Evolutionary conservation across 306 rosid species (phyloP).

Genomic region (Heteromeles arbutifolia): DNA sequence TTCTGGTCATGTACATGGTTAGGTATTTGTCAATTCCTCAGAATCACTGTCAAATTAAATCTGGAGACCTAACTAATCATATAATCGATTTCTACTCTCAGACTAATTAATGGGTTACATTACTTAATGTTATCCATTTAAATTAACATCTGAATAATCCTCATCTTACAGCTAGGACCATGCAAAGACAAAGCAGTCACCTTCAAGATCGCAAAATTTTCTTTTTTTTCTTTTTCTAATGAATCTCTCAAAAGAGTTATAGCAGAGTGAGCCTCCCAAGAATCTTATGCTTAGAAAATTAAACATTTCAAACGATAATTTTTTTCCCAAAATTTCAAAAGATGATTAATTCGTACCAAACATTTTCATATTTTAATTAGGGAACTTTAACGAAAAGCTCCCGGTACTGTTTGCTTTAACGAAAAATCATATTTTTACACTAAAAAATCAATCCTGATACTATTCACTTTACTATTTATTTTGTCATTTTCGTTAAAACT

Average conservation of each 20-base stretch:
- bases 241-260: conserved; percentile 3
- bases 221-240: not conserved
- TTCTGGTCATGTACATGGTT: not conserved
- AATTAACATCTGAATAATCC: not conserved
- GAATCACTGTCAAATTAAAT: not conserved
- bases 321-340: not conserved
- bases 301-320: not conserved
- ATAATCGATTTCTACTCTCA: not conserved
- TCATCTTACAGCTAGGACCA: conserved; percentile 6
- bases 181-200: conserved; percentile 14
- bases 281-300: conserved; percentile 10
- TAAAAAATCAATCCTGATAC: no score
- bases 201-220: conserved; percentile 1
- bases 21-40: not conserved
- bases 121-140: conserved; percentile 5
- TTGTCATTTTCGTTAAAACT: no score
- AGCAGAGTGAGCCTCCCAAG: conserved; percentile 2
- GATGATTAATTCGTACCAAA: not conserved
- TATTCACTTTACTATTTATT: no score
- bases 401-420: no score
- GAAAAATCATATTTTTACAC: no score
- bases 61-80: not conserved
- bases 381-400: no score
- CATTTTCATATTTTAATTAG: not conserved
- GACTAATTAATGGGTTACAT: not conserved